Conservation (phyloP, 495 filamentous ascomycete genomes). For the Tricharina praecox region DNA sequence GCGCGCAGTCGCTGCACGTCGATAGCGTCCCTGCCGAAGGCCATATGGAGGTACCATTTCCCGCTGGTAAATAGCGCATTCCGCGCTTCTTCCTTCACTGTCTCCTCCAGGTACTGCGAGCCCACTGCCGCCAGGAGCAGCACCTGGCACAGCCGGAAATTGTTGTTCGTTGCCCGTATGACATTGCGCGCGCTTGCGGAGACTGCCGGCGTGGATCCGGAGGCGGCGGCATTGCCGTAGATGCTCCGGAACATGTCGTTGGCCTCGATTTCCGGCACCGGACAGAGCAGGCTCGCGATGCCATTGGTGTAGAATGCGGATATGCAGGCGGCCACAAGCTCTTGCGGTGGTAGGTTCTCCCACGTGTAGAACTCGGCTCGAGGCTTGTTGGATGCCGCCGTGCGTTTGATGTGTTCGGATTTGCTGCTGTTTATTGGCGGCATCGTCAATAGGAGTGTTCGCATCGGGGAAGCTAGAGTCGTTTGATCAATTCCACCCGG, state of each 20-base stretch:
- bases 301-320: neutral
- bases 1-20: constrained; percentile 14
- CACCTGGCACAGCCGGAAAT: constrained; percentile 14
- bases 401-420: neutral
- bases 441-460: constrained; percentile 1
- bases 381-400: neutral
- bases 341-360: constrained; percentile 8
- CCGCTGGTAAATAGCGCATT: constrained; percentile 20
- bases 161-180: constrained; percentile 3
- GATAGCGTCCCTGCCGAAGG: constrained; percentile 9
- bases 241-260: constrained; percentile 1
- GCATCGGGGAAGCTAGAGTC: constrained; percentile 2
- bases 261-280: constrained; percentile 1
- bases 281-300: neutral
- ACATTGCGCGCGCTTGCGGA: neutral
- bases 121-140: constrained; percentile 17
- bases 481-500: neutral
- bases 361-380: constrained; percentile 7
- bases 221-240: neutral
- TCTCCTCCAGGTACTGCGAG: constrained; percentile 14
- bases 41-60: constrained; percentile 23
- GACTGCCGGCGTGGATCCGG: no score
- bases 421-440: neutral
- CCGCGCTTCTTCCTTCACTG: constrained; percentile 7
- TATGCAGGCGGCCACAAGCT: constrained; percentile 2